These are phyloP conservation scores for Tolypocladium paradoxum DNA, from an alignment of 2,329 filamentous ascomycete genomes.

Conservation along the genomic window DNA sequence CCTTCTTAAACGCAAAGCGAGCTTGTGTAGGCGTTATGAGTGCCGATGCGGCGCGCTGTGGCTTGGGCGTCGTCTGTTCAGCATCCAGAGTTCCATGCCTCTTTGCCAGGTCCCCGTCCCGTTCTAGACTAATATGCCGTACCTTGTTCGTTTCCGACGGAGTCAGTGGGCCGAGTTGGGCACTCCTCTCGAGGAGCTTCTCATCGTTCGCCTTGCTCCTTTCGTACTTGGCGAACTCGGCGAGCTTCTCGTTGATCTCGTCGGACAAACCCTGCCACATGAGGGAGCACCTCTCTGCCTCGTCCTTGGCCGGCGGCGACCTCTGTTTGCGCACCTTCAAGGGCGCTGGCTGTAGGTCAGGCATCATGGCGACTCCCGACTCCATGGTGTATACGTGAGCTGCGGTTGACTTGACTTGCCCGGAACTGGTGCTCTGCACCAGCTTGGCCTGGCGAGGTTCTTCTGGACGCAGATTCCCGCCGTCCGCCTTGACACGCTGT, in stretches of 20 bases:
- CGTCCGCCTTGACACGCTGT: too few species aligned
- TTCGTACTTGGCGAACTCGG: background rate
- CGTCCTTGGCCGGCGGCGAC: background rate
- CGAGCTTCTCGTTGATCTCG: conserved; percentile 1
- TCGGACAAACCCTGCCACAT: conserved; percentile 3
- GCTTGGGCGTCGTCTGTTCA: background rate
- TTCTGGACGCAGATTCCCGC: too few species aligned
- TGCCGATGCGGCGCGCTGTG: background rate
- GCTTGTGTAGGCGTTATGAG: background rate
- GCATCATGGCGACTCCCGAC: conserved; percentile 4
- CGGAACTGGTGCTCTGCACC: background rate
- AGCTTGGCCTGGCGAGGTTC: background rate
- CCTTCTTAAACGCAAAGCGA: background rate
- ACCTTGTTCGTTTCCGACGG: background rate
- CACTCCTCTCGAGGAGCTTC: background rate
- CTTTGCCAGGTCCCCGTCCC: background rate
- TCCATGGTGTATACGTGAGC: conserved; percentile 12
- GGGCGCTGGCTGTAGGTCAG: conserved; percentile 14
- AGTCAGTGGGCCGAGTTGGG: background rate
- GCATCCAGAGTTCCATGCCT: background rate
- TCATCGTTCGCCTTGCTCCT: background rate
- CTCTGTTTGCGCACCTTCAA: conserved; percentile 9
- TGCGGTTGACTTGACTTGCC: conserved; percentile 7
- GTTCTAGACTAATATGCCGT: background rate
- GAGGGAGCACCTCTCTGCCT: conserved; percentile 7